Evolutionary conservation across 2,329 filamentous ascomycete genomes (phyloP).

Genomic region (Pseudocercospora ulei): DNA sequence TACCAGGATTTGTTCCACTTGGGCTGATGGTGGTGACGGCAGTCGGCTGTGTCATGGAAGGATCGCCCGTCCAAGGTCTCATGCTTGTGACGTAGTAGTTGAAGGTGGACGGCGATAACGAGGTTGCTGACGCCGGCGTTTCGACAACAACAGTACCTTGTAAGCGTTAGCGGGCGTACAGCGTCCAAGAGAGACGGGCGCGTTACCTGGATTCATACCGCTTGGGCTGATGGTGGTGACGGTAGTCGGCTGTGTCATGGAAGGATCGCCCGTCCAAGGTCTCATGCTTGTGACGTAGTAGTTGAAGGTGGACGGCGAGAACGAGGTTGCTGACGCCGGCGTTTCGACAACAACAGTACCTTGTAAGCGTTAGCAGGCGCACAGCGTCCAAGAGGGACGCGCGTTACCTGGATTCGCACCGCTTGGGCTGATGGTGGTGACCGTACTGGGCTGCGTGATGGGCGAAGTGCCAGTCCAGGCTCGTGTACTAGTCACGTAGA

Average conservation of each 20-base stretch:
- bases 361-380: too few relatives aligned
- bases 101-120: not conserved
- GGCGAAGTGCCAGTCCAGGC: not conserved
- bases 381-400: too few relatives aligned
- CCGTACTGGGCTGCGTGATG: not conserved
- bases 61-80: not conserved
- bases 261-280: constrained; percentile 7
- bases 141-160: not conserved
- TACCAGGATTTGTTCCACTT: constrained; percentile 1
- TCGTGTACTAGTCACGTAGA: not conserved
- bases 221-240: constrained; percentile 5
- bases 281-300: constrained; percentile 6
- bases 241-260: constrained; percentile 7
- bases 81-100: constrained; percentile 8
- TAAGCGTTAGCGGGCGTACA: too few relatives aligned
- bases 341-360: not conserved
- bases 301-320: not conserved
- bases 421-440: not conserved
- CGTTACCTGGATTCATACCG: constrained; percentile 1
- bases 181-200: too few relatives aligned
- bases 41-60: constrained; percentile 5
- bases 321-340: not conserved
- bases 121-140: not conserved
- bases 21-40: constrained; percentile 6
- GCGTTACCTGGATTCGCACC: not conserved